phyloP scores from a whole-genome alignment of 1,284 basidiomycete species.

The Hymenochaete sp. region DNA sequence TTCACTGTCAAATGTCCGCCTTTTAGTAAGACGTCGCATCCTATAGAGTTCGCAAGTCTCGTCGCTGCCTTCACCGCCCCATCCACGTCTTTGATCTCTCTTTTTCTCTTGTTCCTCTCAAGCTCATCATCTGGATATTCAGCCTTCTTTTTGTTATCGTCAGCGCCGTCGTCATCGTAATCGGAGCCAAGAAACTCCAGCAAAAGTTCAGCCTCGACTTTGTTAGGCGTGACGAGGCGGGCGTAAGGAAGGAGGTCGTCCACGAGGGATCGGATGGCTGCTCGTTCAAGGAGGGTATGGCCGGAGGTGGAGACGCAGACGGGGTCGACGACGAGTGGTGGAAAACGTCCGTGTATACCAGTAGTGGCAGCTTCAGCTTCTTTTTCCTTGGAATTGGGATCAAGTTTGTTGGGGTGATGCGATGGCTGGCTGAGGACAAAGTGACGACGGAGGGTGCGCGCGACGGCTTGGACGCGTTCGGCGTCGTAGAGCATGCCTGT shows the following conservation, averaged over 20 bases:
- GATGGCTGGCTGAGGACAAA: constrained; percentile 21
- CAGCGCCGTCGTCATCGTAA: constrained; percentile 21
- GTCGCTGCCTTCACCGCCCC: constrained; percentile 61
- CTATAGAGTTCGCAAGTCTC: constrained; percentile 42
- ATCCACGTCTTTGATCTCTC: constrained; percentile 38
- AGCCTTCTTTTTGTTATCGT: constrained; percentile 14
- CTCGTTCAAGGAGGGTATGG: constrained; percentile 64
- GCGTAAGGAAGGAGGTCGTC: constrained; percentile 65
- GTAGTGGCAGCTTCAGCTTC: too few species aligned
- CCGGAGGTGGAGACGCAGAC: constrained; percentile 93
- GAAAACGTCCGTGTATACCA: constrained; percentile 24
- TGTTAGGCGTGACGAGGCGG: constrained; percentile 81
- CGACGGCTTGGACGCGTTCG: constrained; percentile 36
- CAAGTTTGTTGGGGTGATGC: too few species aligned
- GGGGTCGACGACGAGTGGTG: constrained; percentile 74
- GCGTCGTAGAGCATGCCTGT: constrained; percentile 80
- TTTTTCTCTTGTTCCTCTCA: neutral
- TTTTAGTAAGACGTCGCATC: constrained; percentile 70
- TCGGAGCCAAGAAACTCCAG: constrained; percentile 34
- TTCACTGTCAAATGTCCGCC: constrained; percentile 76
- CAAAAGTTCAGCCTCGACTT: constrained; percentile 70
- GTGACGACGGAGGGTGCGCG: constrained; percentile 35
- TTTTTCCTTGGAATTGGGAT: constrained; percentile 22
- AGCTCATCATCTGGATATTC: too few species aligned
- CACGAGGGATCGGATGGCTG: constrained; percentile 57